Evolutionary conservation across 1,139 yeast genomes (phyloP).

Genomic region (Protomyces inouyei): DNA sequence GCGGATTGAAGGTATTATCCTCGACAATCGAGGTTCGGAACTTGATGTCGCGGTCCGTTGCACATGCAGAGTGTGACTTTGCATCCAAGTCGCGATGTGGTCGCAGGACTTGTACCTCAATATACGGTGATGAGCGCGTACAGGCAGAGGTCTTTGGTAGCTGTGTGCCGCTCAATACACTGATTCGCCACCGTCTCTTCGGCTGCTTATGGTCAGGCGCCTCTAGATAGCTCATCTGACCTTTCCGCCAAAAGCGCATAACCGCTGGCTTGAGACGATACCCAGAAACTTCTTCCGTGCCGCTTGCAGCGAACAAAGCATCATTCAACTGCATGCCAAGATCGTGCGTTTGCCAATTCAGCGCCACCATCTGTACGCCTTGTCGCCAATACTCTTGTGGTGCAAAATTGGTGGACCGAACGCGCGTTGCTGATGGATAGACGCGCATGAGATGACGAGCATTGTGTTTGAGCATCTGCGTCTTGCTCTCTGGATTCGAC

Average conservation of each 20-base stretch:
- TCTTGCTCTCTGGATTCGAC: slow-evolving; percentile 57
- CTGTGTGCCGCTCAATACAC: slow-evolving; percentile 77
- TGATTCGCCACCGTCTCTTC: slow-evolving; percentile 37
- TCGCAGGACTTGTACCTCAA: slow-evolving; percentile 56
- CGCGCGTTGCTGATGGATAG: slow-evolving; percentile 75
- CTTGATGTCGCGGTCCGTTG: slow-evolving; percentile 5
- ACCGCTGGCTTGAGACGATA: slow-evolving; percentile 67
- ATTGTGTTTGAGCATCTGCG: slow-evolving; percentile 68
- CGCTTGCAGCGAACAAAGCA: slow-evolving; percentile 59
- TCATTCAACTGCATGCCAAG: slow-evolving; percentile 84
- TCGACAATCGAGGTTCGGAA: slow-evolving; percentile 42
- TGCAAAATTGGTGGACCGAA: slow-evolving; percentile 71
- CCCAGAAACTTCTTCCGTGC: slow-evolving; percentile 52
- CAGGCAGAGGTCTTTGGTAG: slow-evolving; percentile 50
- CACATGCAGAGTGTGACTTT: neutral
- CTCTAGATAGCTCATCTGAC: neutral
- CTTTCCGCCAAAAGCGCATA: slow-evolving; percentile 32
- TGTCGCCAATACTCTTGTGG: slow-evolving; percentile 75
- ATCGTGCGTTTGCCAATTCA: slow-evolving; percentile 90
- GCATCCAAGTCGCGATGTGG: slow-evolving; percentile 13
- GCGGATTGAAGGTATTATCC: slow-evolving; percentile 80
- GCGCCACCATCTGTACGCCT: slow-evolving; percentile 93
- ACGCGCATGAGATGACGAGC: slow-evolving; percentile 69
- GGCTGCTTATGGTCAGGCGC: slow-evolving; percentile 34
- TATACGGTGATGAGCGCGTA: slow-evolving; percentile 52